Evolutionary conservation across 345 rosid genomes (phyloP).

Genomic region (Eucalyptus tenuipes): DNA sequence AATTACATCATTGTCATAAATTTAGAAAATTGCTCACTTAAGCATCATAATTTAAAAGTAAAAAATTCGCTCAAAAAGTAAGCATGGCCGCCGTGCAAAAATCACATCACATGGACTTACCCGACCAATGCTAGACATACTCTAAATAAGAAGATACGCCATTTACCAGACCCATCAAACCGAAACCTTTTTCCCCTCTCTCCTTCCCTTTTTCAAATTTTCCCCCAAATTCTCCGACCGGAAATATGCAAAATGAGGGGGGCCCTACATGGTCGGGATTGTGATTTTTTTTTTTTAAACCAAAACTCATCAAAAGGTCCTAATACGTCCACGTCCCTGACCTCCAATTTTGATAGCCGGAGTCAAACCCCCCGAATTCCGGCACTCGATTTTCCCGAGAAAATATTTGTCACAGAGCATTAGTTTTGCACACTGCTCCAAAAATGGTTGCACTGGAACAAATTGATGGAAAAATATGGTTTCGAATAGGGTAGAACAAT

Average conservation of each 20-base stretch:
- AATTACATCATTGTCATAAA: fast-evolving
- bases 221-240: background rate
- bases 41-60: fast-evolving
- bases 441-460: background rate
- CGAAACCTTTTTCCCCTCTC: background rate
- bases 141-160: background rate
- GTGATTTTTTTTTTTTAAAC: no score
- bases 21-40: no score
- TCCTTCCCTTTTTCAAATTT: no score
- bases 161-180: background rate
- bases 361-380: background rate
- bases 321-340: background rate
- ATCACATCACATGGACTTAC: background rate
- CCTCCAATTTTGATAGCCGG: background rate
- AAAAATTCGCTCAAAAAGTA: fast-evolving
- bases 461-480: no score
- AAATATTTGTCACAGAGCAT: background rate
- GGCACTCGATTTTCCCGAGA: background rate
- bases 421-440: background rate
- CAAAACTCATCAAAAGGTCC: background rate
- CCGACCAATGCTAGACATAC: no score
- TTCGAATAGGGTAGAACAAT: no score
- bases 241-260: background rate
- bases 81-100: fast-evolving
- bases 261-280: no score